These are phyloP conservation scores for Linum usitatissimum DNA, from an alignment of 345 rosid genomes.

Conservation along the genomic window DNA sequence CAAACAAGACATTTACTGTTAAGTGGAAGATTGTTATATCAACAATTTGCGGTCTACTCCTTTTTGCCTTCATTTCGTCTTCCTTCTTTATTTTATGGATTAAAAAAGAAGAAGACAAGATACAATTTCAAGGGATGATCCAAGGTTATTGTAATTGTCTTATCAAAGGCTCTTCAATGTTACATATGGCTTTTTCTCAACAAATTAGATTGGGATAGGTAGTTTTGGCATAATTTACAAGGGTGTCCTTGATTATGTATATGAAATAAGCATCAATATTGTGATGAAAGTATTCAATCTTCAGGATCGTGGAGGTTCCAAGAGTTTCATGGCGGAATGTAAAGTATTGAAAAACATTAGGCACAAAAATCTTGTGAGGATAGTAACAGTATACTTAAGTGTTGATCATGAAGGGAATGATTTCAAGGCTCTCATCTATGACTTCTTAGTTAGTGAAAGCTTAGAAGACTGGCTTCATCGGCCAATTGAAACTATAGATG, in stretches of 20 bases:
- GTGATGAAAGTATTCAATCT: conserved; percentile 13
- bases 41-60: background rate
- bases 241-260: conserved; percentile 3
- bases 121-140: background rate
- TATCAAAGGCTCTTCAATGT: conserved; percentile 6
- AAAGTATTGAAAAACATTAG: conserved; percentile 11
- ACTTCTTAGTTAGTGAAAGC: conserved; percentile 12
- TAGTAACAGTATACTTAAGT: conserved; percentile 4
- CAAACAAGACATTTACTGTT: background rate
- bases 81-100: background rate
- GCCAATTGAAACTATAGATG: background rate
- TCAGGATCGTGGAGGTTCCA: conserved; percentile 13
- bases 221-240: conserved; percentile 17
- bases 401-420: conserved; percentile 15
- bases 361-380: conserved; percentile 15
- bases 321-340: conserved; percentile 17
- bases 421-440: conserved; percentile 11
- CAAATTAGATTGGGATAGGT: conserved; percentile 10
- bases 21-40: background rate
- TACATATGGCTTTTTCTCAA: conserved; percentile 6
- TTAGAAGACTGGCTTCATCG: conserved; percentile 8
- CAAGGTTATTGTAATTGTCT: background rate
- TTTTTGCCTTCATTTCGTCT: background rate
- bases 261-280: background rate
- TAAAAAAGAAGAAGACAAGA: conserved; percentile 1